Conservation (phyloP, 768 basidiomycete species). For the Baorangia bicolor region DNA sequence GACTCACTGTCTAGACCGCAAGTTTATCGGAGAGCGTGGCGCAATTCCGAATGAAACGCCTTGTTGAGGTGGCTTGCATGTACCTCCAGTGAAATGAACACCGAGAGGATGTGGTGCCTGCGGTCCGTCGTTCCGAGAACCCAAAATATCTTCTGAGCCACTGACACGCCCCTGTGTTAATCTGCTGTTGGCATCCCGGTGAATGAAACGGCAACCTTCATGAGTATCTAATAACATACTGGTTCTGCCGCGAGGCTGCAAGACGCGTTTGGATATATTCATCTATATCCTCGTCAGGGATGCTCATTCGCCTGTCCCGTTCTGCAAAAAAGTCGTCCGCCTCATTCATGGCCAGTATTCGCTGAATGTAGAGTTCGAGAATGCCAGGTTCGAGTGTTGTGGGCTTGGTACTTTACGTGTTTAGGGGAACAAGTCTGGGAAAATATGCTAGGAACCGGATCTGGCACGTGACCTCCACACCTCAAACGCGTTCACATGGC, state of each 20-base stretch:
- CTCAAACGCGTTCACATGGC: constrained; percentile 2
- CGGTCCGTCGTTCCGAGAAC: neutral
- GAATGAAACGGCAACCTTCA: constrained; percentile 1
- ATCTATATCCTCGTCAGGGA: constrained; percentile 52
- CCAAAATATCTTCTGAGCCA: neutral
- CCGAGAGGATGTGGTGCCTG: neutral
- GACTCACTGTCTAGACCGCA: neutral
- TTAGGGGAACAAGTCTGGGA: constrained; percentile 4
- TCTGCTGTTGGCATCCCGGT: constrained; percentile 3
- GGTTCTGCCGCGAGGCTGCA: constrained; percentile 9
- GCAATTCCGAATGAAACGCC: neutral
- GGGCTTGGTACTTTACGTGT: neutral
- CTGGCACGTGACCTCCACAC: constrained; percentile 17
- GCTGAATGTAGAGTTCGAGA: neutral
- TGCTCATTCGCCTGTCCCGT: constrained; percentile 52
- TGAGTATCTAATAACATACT: constrained; percentile 10
- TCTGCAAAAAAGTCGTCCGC: constrained; percentile 52
- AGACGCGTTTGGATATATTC: constrained; percentile 42
- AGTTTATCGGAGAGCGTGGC: neutral
- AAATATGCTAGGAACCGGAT: neutral
- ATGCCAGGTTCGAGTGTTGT: neutral
- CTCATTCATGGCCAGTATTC: constrained; percentile 28
- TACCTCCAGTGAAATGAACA: neutral
- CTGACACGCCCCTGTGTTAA: neutral
- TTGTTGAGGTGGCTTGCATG: neutral